Conservation (phyloP, 169 alveolate genomes). For the Cryptosporidium xiaoi region DNA sequence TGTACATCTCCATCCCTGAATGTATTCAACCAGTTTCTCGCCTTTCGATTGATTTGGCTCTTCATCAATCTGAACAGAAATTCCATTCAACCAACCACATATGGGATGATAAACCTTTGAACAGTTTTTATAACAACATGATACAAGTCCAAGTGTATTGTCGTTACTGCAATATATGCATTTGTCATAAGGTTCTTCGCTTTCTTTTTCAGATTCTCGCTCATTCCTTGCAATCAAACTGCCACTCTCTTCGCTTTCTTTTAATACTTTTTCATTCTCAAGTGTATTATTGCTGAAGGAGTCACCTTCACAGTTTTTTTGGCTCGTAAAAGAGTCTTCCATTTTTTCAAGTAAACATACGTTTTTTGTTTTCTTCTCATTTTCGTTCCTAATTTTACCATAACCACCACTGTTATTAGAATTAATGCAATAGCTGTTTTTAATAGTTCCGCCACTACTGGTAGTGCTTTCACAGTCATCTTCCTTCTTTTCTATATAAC, state of each 20-base stretch:
- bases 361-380: background rate
- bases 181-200: background rate
- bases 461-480: background rate
- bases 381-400: background rate
- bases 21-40: conserved; percentile 11
- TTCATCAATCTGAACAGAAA: conserved; percentile 1
- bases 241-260: background rate
- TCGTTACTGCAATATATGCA: conserved; percentile 52
- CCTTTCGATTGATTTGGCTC: conserved; percentile 54
- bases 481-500: background rate
- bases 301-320: background rate
- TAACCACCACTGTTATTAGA: background rate
- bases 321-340: too few species aligned
- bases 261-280: background rate
- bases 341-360: too few species aligned
- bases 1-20: conserved; percentile 24
- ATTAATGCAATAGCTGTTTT: background rate
- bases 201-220: background rate
- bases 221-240: background rate
- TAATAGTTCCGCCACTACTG: too few species aligned
- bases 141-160: conserved; percentile 40
- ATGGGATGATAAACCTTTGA: conserved; percentile 30
- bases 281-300: background rate
- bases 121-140: conserved; percentile 15
- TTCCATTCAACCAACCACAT: conserved; percentile 63